Evolutionary conservation across 192 early-diverging fungal genomes (phyloP), one percentile per base, ranked within the genome.

Genomic region (Gigaspora rosea): DNA sequence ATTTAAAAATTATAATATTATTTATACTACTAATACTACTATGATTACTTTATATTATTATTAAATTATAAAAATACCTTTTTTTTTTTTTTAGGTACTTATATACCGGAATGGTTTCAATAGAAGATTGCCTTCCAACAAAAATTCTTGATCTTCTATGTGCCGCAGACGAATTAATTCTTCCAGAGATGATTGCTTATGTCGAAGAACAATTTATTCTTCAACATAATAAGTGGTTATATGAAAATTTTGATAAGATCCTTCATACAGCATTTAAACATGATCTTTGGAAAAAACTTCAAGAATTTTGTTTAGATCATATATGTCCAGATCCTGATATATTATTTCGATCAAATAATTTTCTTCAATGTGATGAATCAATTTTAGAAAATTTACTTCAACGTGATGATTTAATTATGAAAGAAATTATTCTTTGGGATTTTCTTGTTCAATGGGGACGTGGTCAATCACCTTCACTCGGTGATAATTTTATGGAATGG

Each of bases 341-440:
- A 12, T 13, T 74, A 5, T 74, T 74, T 22, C 5, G 6, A 1
- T 57, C 72, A 8, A 6, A 36, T 11, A 22, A 59, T 74, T 74
- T 74, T 61, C 54, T 47, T 4, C 57, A 36, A 49, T 50, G 8
- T 9, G 36, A 41, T 16, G 46, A 74, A 48, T 9, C 35, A 1
- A 41, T 58, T 22, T 20, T 74, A 9, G 20, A 20, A 6, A n/a
- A 16, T 20, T 22, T 74, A 3, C 46, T 74, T 35, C 16, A 74
- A 61, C 54, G 58, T 46, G 72, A 74, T 61, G 36, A 74, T 61
- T n/a, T 74, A 47, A 12, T 46, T 5, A 57, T 61, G 35, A 61
- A 46, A 22, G 72, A 74, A 61, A 61, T 74, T 48, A 46, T 22
- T 9, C 20, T 61, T 13, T 74, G 72, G 72, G 58, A 61, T 61